These are phyloP conservation scores for Saccharum officinarum DNA, from an alignment of 176 grass and related monocot genomes.

Conservation along the genomic window DNA sequence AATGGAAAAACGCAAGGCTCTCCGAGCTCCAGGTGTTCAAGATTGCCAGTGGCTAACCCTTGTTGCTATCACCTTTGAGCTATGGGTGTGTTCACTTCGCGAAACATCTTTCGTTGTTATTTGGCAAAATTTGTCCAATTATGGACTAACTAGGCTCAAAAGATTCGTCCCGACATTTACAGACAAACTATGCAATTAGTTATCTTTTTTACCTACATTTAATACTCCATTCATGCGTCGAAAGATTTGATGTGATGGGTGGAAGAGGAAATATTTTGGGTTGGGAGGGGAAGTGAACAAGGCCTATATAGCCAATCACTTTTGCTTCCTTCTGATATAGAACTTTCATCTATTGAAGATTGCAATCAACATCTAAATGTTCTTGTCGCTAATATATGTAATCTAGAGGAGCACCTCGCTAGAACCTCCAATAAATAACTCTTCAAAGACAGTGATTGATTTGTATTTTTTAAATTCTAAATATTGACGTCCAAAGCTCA, in stretches of 20 bases:
- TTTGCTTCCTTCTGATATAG: constrained; percentile 26
- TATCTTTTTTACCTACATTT: too few species aligned
- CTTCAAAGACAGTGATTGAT: background rate
- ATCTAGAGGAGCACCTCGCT: background rate
- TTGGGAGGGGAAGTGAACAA: too few species aligned
- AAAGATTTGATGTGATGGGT: too few species aligned
- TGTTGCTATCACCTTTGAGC: constrained; percentile 35
- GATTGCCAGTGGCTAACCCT: constrained; percentile 6
- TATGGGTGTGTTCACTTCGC: too few species aligned
- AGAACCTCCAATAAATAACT: background rate
- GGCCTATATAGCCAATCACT: constrained; percentile 34
- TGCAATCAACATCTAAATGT: constrained; percentile 4
- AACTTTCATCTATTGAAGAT: constrained; percentile 9
- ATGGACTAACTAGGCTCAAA: too few species aligned
- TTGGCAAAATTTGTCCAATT: too few species aligned
- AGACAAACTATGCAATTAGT: too few species aligned
- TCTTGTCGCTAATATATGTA: background rate
- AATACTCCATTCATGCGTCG: too few species aligned
- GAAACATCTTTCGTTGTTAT: too few species aligned
- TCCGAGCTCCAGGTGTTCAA: constrained; percentile 37
- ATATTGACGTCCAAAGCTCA: background rate
- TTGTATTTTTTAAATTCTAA: background rate
- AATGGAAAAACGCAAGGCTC: constrained; percentile 15
- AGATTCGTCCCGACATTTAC: too few species aligned
- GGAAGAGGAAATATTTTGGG: too few species aligned